These are phyloP conservation scores for Limonomyces culmigenus DNA, from an alignment of 1,284 basidiomycete species.

Conservation along the genomic window DNA sequence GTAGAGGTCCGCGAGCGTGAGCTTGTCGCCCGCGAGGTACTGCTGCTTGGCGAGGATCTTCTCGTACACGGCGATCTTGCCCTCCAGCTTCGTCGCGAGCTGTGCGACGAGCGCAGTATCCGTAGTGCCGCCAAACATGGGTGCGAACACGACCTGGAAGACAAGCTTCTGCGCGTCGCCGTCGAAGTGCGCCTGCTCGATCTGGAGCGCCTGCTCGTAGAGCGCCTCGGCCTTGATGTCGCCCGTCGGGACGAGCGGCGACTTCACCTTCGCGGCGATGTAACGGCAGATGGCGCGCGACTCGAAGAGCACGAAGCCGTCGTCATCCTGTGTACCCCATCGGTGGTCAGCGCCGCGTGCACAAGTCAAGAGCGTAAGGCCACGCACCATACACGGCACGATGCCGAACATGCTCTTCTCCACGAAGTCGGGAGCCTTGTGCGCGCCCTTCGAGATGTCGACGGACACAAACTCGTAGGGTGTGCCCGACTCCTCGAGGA, in stretches of 20 bases:
- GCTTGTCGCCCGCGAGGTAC: conserved; percentile 11
- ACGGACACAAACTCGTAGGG: conserved; percentile 9
- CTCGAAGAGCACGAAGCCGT: conserved; percentile 29
- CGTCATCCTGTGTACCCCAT: conserved; percentile 17
- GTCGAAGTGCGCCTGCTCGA: conserved; percentile 37
- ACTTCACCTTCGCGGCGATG: conserved; percentile 19
- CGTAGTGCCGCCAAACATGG: conserved; percentile 18
- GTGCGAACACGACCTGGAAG: conserved; percentile 21
- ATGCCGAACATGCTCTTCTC: conserved; percentile 46
- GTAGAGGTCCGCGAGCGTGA: conserved; percentile 34
- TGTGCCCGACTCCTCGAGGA: conserved; percentile 10
- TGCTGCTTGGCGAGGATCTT: conserved; percentile 4
- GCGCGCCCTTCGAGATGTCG: conserved; percentile 21
- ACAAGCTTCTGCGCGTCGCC: conserved; percentile 20
- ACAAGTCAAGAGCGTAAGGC: background rate
- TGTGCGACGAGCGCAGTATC: background rate
- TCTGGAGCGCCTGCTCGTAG: conserved; percentile 38
- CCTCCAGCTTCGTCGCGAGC: conserved; percentile 1
- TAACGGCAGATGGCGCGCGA: conserved; percentile 36
- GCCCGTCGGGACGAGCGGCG: conserved; percentile 16
- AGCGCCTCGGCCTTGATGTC: conserved; percentile 20
- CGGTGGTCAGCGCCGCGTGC: background rate
- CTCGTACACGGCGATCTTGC: conserved; percentile 5
- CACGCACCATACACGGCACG: conserved; percentile 42
- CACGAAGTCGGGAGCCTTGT: conserved; percentile 27